phyloP scores from a whole-genome alignment of 1,284 basidiomycete species.

The Trametes hirsuta region DNA sequence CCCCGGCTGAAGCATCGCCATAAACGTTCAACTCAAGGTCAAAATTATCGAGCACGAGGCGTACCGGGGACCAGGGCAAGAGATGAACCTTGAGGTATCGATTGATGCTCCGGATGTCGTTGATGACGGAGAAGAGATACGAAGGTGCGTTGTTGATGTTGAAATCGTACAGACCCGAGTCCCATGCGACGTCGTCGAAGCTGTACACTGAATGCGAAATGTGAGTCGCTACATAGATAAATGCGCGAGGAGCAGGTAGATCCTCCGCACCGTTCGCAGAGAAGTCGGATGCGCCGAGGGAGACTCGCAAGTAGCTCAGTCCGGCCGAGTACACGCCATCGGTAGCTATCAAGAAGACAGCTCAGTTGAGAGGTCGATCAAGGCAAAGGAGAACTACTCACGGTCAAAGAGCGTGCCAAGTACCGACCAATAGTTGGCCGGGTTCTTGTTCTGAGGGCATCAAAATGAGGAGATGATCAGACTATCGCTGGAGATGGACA shows the following conservation, averaged over 20 bases:
- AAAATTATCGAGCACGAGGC: slow-evolving; percentile 5
- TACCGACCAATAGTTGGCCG: slow-evolving; percentile 47
- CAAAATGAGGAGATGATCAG: slow-evolving; percentile 1
- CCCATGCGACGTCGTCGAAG: slow-evolving; percentile 47
- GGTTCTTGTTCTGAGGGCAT: slow-evolving; percentile 40
- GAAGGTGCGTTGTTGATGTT: slow-evolving; percentile 47
- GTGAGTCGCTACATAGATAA: background rate
- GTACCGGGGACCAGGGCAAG: slow-evolving; percentile 55
- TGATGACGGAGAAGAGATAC: slow-evolving; percentile 49
- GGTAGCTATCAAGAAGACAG: slow-evolving; percentile 37
- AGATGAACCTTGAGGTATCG: slow-evolving; percentile 45
- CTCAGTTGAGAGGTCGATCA: no score
- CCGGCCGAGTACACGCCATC: slow-evolving; percentile 51
- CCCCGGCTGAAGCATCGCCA: slow-evolving; percentile 40
- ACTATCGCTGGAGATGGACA: background rate
- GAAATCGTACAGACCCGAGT: slow-evolving; percentile 47
- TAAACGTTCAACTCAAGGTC: background rate
- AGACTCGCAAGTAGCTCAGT: slow-evolving; percentile 54
- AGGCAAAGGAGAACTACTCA: slow-evolving; percentile 15
- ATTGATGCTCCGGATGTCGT: slow-evolving; percentile 51
- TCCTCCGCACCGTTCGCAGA: slow-evolving; percentile 27
- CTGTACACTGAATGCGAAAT: slow-evolving; percentile 43
- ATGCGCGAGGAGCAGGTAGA: background rate
- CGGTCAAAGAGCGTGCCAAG: slow-evolving; percentile 51
- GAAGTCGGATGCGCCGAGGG: slow-evolving; percentile 56